Percentiles rank a stretch among this genome's conserved stretches.
Evolutionary conservation across 768 basidiomycete genomes (phyloP).

Genomic region (Pleurotus tuoliensis): DNA sequence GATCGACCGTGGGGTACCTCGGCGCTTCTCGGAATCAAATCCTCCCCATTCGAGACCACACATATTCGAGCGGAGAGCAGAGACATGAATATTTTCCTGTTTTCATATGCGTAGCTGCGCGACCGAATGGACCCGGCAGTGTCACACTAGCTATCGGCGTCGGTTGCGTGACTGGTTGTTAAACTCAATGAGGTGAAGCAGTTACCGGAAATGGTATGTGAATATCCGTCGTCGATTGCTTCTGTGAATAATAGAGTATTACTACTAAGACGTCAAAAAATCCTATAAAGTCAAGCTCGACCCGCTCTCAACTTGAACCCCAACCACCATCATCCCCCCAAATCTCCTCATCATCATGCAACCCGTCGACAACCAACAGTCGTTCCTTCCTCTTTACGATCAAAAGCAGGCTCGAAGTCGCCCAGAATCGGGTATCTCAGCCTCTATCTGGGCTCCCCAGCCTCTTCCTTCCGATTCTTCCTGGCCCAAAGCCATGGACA

Average conservation of each 20-base stretch:
- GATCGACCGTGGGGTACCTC: neutral
- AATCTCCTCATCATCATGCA: constrained; percentile 24
- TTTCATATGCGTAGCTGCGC: neutral
- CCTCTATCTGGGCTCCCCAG: constrained; percentile 83
- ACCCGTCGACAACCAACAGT: constrained; percentile 27
- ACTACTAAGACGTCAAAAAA: constrained; percentile 7
- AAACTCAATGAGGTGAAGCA: neutral
- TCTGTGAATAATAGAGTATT: neutral
- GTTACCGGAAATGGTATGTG: constrained; percentile 7
- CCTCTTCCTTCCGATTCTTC: constrained; percentile 62
- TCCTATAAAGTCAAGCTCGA: constrained; percentile 26
- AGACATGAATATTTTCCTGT: neutral
- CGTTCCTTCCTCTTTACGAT: constrained; percentile 34
- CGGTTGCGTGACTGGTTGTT: neutral
- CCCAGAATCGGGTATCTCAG: constrained; percentile 35
- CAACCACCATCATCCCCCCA: constrained; percentile 36
- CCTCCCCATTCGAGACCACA: neutral
- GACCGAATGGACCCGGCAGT: neutral
- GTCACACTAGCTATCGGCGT: constrained; percentile 1
- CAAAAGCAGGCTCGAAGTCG: constrained; percentile 39
- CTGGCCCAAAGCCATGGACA: constrained; percentile 67
- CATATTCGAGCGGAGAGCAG: neutral
- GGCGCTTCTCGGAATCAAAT: neutral
- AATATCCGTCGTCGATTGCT: constrained; percentile 1
- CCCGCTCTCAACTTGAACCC: constrained; percentile 32